These are phyloP conservation scores for Nothophaeocryptopus gaeumannii DNA, from an alignment of 2,329 filamentous ascomycete species.

Conservation along the genomic window DNA sequence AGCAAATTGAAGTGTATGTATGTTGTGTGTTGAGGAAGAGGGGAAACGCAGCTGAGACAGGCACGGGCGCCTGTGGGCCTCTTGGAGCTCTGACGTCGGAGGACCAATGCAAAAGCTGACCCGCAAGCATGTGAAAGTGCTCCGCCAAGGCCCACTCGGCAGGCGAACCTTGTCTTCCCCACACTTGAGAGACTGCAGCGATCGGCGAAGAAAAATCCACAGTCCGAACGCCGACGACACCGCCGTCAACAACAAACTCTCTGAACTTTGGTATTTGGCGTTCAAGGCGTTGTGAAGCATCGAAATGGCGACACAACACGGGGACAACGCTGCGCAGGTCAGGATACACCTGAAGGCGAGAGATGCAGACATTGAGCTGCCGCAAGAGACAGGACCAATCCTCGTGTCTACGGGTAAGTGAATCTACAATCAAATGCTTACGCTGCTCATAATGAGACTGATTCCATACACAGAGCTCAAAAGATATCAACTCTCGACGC, in stretches of 20 bases:
- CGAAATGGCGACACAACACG: constrained; percentile 16
- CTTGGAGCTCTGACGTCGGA: no score
- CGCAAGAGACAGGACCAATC: constrained; percentile 55
- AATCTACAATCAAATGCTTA: background rate
- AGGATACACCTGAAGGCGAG: constrained; percentile 54
- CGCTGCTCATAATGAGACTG: no score
- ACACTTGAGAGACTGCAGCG: background rate
- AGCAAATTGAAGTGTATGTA: background rate
- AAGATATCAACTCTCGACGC: constrained; percentile 59
- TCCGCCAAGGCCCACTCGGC: no score
- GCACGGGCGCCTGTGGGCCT: no score
- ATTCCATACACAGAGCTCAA: constrained; percentile 46
- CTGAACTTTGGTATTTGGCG: background rate
- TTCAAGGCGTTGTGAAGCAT: background rate
- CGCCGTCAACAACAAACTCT: no score
- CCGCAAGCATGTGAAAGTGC: constrained; percentile 17
- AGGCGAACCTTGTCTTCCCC: background rate
- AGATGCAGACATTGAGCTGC: constrained; percentile 53
- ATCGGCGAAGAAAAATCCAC: constrained; percentile 4
- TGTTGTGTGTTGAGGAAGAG: background rate
- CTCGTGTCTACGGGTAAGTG: constrained; percentile 54
- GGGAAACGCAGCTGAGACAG: constrained; percentile 5
- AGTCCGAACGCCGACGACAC: constrained; percentile 10
- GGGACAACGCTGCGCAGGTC: constrained; percentile 43
- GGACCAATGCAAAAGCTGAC: constrained; percentile 1